Evolutionary conservation across 1,284 basidiomycete species (phyloP), one percentile per base, ranked within the genome.

Genomic region (Earliella scabrosa): DNA sequence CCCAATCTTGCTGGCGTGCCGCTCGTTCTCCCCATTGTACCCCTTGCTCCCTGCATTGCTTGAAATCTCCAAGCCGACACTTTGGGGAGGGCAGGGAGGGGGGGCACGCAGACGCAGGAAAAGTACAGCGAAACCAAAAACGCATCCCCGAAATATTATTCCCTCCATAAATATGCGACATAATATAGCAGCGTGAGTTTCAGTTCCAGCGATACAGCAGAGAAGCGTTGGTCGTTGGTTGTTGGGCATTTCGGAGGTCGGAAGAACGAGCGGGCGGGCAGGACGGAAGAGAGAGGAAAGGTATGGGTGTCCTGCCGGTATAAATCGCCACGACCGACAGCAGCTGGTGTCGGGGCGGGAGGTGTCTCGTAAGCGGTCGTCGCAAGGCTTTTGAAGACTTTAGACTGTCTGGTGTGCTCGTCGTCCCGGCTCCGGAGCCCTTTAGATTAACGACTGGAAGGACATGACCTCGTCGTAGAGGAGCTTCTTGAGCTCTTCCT

Each of bases 401-500:
- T 52, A n/a, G n/a, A n/a, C n/a, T n/a, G n/a, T n/a, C n/a, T n/a
- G n/a, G n/a, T n/a, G n/a, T n/a, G n/a, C n/a, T n/a, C n/a, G n/a
- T n/a, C n/a, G n/a, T n/a, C n/a, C n/a, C n/a, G n/a, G n/a, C n/a
- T n/a, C n/a, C n/a, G n/a, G n/a, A n/a, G n/a, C n/a, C n/a, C n/a
- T n/a, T 73, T 70, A 85, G 63, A 86, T 79, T 38, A 79, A 74
- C n/a, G 85, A 80, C 53, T 75, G 69, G 66, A 91, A 88, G 23
- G 82, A 81, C 63, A 87, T 77, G 58, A 92, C 87, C 73, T 92
- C 88, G 52, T 82, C 79, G 60, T 82, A 86, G 29, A 87, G 75
- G 41, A 86, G 75, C 62, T 84, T 60, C 67, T 93, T 94, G 45
- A 95, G 75, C 66, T 93, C 86, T 29, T 85, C 83, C 64, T 89